Evolutionary conservation across 495 filamentous ascomycete species (phyloP).

Genomic region (Acidiella bohemica): DNA sequence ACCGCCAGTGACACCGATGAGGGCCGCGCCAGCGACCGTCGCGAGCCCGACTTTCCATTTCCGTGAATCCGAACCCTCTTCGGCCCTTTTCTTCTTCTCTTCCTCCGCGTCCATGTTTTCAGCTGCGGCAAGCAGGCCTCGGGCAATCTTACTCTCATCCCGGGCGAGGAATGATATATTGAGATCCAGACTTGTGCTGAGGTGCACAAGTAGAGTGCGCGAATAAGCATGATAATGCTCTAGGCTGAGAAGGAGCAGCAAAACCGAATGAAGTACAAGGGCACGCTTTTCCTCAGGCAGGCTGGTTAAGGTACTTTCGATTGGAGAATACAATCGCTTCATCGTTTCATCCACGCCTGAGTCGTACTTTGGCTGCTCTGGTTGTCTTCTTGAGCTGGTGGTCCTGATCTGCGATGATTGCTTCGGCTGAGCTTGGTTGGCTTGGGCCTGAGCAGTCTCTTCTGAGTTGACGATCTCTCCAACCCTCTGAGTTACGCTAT

Average conservation of each 20-base stretch:
- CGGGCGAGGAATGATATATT: slow-evolving; percentile 22
- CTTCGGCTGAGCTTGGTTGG: slow-evolving; percentile 10
- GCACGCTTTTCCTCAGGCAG: slow-evolving; percentile 24
- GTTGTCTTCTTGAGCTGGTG: slow-evolving; percentile 2
- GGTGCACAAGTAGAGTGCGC: slow-evolving; percentile 26
- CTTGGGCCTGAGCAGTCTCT: slow-evolving; percentile 28
- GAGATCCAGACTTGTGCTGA: slow-evolving; percentile 26
- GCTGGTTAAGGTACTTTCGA: slow-evolving; percentile 19
- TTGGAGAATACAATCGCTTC: slow-evolving; percentile 24
- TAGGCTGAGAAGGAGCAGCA: slow-evolving; percentile 29
- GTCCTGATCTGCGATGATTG: slow-evolving; percentile 1
- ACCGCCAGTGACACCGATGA: slow-evolving; percentile 71
- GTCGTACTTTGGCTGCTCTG: slow-evolving; percentile 18
- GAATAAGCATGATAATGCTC: slow-evolving; percentile 31
- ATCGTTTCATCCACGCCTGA: slow-evolving; percentile 19
- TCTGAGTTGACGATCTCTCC: slow-evolving; percentile 52
- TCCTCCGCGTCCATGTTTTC: slow-evolving; percentile 56
- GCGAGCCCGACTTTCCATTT: slow-evolving; percentile 78
- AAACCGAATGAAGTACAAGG: slow-evolving; percentile 27
- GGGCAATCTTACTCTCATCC: slow-evolving; percentile 40
- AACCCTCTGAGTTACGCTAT: slow-evolving; percentile 45
- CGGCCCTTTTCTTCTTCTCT: slow-evolving; percentile 50
- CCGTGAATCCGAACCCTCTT: slow-evolving; percentile 48
- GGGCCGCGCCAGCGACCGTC: slow-evolving; percentile 58
- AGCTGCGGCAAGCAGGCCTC: slow-evolving; percentile 58